Evolutionary conservation across 768 basidiomycete genomes (phyloP), one percentile per base, ranked within the genome.

Genomic region (Podaxis carcinomalis): DNA sequence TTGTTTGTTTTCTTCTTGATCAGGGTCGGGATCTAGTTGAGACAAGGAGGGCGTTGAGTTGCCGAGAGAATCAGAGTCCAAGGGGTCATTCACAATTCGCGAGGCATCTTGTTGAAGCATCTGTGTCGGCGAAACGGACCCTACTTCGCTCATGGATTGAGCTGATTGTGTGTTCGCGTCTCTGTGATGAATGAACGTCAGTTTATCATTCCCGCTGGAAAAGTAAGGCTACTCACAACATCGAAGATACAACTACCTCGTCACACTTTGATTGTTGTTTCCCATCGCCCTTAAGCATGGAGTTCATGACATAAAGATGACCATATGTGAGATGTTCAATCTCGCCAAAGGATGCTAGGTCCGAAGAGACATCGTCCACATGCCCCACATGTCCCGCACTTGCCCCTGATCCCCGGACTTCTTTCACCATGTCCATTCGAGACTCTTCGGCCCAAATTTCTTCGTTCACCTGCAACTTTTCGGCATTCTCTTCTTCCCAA

Each of bases 401-500:
- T 14, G 23, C 27, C 27, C 27, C 28, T 2, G 13, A n/a, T 53
- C 2, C n/a, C 7, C 32, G 51, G 5, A 14, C 35, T 27, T 40
- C 37, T 9, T 25, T 11, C 16, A 6, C 53, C 21, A 36, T 36
- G 9, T 27, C 16, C 11, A 40, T 40, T 10, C 36, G 65, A 21
- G 36, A 23, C n/a, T 23, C 40, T 51, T 35, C 21, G 2, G 35
- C 70, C 72, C 71, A 73, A 2, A 52, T 21, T 1, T 67, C 61
- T 60, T 81, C 79, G 1, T 66, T 61, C 16, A 42, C 46, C 4
- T 61, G 57, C 6, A 80, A 62, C 2, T 58, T 62, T 25, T 51
- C 64, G 21, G 84, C 79, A 58, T 77, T 71, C 23, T 56, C 37
- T 60, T 85, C 85, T 68, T 87, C 86, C 65, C 73, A 70, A 32